A percentile compares a stretch with the other conserved stretches of the same genome.
Conservation (phyloP, 73 alveolate genomes). For the Blepharisma stoltei region DNA sequence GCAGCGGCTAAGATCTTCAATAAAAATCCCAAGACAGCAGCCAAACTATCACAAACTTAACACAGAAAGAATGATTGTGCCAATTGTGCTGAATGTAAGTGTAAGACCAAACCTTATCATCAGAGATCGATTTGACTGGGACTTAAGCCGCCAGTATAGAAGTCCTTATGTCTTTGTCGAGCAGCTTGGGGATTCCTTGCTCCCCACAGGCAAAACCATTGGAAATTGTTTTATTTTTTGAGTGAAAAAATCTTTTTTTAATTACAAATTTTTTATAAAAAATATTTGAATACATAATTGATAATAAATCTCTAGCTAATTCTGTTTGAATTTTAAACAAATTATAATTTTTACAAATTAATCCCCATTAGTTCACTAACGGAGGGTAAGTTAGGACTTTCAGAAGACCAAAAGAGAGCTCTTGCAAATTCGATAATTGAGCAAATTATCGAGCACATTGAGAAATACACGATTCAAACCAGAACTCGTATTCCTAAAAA, state of each 20-base stretch:
- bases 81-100: conserved; percentile 18
- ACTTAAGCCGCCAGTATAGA: conserved; percentile 23
- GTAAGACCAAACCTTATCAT: conserved; percentile 31
- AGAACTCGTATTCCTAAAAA: conserved; percentile 21
- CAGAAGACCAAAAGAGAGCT: neutral
- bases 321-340: too few relatives aligned
- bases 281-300: too few relatives aligned
- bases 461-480: conserved; percentile 16
- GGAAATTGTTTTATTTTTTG: too few relatives aligned
- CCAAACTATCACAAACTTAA: conserved; percentile 29
- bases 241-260: too few relatives aligned
- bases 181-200: neutral
- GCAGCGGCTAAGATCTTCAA: neutral
- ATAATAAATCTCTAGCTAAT: too few relatives aligned
- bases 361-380: too few relatives aligned
- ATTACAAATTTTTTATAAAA: too few relatives aligned
- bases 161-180: conserved; percentile 20
- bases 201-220: too few relatives aligned
- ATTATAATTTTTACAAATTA: too few relatives aligned
- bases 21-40: conserved; percentile 32
- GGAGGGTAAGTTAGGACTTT: too few relatives aligned
- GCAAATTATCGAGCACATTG: conserved; percentile 30
- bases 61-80: conserved; percentile 32
- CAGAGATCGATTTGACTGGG: conserved; percentile 31
- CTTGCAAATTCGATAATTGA: conserved; percentile 15